Percentiles rank a stretch among this genome's conserved stretches.
Evolutionary conservation across 1,139 yeast species (phyloP).

Genomic region (Barnettozyma hawaiiensis): DNA sequence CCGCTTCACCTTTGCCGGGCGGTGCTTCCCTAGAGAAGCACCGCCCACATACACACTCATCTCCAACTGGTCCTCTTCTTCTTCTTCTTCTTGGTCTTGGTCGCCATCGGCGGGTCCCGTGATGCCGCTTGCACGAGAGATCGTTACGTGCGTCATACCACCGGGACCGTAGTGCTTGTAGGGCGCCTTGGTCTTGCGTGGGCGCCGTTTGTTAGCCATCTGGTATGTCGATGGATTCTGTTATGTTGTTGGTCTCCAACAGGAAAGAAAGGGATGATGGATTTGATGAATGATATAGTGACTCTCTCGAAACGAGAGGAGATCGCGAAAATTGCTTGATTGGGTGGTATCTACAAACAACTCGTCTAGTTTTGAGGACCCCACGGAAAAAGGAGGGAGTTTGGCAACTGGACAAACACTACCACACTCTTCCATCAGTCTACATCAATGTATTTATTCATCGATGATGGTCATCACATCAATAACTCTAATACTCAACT

Average conservation of each 20-base stretch:
- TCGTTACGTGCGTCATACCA: constrained; percentile 32
- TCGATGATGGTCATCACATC: background rate
- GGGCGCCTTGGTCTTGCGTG: constrained; percentile 73
- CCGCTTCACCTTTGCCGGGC: background rate
- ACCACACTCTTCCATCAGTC: too few species aligned
- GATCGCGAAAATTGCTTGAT: too few species aligned
- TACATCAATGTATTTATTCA: background rate
- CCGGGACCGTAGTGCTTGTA: constrained; percentile 75
- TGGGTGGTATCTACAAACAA: too few species aligned
- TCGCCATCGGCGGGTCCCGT: background rate
- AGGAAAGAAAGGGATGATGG: background rate
- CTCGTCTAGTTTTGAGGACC: too few species aligned
- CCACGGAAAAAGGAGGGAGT: too few species aligned
- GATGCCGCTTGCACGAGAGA: constrained; percentile 15
- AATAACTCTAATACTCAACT: background rate
- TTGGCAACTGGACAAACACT: too few species aligned
- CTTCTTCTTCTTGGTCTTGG: constrained; percentile 31
- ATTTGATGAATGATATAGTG: too few species aligned
- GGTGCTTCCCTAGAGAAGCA: constrained; percentile 6
- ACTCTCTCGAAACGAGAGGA: background rate
- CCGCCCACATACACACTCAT: constrained; percentile 14
- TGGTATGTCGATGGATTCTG: background rate
- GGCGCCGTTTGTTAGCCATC: constrained; percentile 86
- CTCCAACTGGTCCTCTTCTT: constrained; percentile 27
- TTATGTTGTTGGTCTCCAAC: too few species aligned